Base-by-base conservation (phyloP, 2,329 filamentous ascomycete genomes). In the Calonectria honghensis region DNA sequence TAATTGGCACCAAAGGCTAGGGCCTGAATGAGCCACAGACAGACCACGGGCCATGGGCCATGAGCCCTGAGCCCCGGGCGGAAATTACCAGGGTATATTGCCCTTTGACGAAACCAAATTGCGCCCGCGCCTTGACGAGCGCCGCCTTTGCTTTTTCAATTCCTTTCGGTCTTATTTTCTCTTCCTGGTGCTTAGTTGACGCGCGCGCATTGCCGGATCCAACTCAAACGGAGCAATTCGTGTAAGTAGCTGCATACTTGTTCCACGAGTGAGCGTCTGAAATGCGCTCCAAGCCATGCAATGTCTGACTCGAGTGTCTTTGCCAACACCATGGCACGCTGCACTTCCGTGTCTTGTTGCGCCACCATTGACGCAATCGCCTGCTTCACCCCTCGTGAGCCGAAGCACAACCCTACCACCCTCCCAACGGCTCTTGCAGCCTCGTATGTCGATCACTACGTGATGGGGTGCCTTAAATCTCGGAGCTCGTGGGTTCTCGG, bases 401-500 rank as follows among this genome's bases (percentile, higher is more conserved):
- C 54, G 31, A 35, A 51, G 41, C 52, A 50, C 20, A 45, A 61
- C 57, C 57, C 57, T 61, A n/a, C 32, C 57, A 61, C 57, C 57
- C 32, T 61, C 31, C 69, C 50, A 70, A 70, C 77, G 65, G 65
- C 74, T 72, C 68, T 74, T 70, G 51, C 73, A 77, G 77, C 74
- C 69, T 77, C 73, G n/a, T 39, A 41, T 74, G 76, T 71, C 73
- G 79, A 81, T 80, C 79, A 70, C 71, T 76, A 67, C 73, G 72
- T 65, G 61, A 77, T 76, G 66, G 72, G 70, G 77, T 78, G 76
- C 61, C 70, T 80, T 76, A 68, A 79, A 76, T 79, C 73, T 75
- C 76, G 72, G 76, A 76, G 70, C 74, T 76, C 74, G 77, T 79
- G 75, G 77, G 76, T 79, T 79, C 74, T 80, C 78, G 77, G 72